These are phyloP conservation scores for Colletotrichum eleusines DNA, from an alignment of 2,329 filamentous ascomycete genomes.

Conservation along the genomic window DNA sequence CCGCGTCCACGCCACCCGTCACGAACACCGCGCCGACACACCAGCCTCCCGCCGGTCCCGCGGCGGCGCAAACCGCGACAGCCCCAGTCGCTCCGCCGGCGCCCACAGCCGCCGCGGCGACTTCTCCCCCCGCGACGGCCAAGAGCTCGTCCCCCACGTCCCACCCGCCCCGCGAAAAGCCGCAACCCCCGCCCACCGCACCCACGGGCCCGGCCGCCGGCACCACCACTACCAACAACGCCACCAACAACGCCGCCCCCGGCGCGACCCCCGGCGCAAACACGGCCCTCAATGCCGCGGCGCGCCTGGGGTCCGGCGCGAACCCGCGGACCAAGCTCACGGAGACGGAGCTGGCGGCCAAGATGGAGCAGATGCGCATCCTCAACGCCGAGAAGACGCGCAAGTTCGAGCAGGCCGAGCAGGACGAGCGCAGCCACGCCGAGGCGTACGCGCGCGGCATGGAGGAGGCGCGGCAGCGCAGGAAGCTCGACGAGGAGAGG, in stretches of 20 bases:
- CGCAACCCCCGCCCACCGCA: constrained; percentile 35
- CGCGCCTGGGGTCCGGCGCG: constrained; percentile 65
- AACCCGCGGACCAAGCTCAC: constrained; percentile 72
- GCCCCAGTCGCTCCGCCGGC: constrained; percentile 3
- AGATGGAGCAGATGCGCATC: constrained; percentile 72
- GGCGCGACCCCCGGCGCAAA: constrained; percentile 42
- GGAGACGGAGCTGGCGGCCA: constrained; percentile 67
- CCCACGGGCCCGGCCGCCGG: constrained; percentile 3
- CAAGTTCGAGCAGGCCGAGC: constrained; percentile 69
- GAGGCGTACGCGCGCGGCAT: constrained; percentile 66
- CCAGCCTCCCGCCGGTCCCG: constrained; percentile 23
- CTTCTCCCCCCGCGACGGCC: not conserved
- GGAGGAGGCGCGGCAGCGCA: constrained; percentile 66
- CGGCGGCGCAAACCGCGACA: constrained; percentile 10
- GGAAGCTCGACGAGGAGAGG: constrained; percentile 65
- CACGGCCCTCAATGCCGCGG: constrained; percentile 52
- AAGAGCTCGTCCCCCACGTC: constrained; percentile 32
- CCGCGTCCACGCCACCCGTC: constrained; percentile 13
- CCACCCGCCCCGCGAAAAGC: constrained; percentile 45
- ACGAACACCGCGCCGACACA: constrained; percentile 15
- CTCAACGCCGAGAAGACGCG: constrained; percentile 68
- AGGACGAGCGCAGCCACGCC: constrained; percentile 68
- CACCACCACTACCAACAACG: constrained; percentile 20
- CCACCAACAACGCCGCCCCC: constrained; percentile 19
- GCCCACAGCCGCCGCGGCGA: constrained; percentile 2